These are phyloP conservation scores for Penicillium turbatum DNA, from an alignment of 495 filamentous ascomycete genomes.

Conservation along the genomic window DNA sequence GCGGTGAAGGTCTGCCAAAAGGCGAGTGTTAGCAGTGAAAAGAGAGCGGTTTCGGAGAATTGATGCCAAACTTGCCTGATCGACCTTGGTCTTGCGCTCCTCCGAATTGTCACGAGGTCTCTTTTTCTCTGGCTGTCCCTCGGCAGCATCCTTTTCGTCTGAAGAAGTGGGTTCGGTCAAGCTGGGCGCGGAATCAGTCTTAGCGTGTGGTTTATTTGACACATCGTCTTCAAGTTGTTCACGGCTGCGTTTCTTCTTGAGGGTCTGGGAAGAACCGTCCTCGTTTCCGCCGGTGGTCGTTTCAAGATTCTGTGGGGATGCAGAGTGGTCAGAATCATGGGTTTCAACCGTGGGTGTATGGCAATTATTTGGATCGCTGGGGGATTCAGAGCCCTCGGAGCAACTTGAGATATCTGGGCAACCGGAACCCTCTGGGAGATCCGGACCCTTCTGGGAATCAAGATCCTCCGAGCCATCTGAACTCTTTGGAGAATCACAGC, in stretches of 20 bases:
- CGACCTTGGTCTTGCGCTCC: conserved; percentile 22
- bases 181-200: neutral
- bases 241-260: conserved; percentile 50
- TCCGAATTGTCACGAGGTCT: conserved; percentile 43
- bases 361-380: neutral
- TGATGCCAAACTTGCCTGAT: conserved; percentile 10
- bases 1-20: conserved; percentile 34
- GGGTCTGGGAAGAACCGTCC: conserved; percentile 17
- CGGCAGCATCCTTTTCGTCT: conserved; percentile 1
- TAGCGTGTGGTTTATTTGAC: conserved; percentile 15
- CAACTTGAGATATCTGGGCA: too few relatives aligned
- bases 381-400: neutral
- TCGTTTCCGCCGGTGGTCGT: conserved; percentile 7
- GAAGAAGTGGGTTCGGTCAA: neutral
- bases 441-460: too few relatives aligned
- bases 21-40: conserved; percentile 6
- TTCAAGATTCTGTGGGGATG: neutral
- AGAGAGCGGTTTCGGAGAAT: neutral
- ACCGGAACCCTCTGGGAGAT: too few relatives aligned
- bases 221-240: conserved; percentile 48
- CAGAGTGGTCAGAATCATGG: neutral
- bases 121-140: conserved; percentile 46
- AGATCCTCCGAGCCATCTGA: too few relatives aligned
- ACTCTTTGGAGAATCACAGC: too few relatives aligned
- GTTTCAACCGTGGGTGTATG: neutral